These are phyloP conservation scores for Aspergillus phoenicis DNA, from an alignment of 2,329 filamentous ascomycete species.

Conservation along the genomic window DNA sequence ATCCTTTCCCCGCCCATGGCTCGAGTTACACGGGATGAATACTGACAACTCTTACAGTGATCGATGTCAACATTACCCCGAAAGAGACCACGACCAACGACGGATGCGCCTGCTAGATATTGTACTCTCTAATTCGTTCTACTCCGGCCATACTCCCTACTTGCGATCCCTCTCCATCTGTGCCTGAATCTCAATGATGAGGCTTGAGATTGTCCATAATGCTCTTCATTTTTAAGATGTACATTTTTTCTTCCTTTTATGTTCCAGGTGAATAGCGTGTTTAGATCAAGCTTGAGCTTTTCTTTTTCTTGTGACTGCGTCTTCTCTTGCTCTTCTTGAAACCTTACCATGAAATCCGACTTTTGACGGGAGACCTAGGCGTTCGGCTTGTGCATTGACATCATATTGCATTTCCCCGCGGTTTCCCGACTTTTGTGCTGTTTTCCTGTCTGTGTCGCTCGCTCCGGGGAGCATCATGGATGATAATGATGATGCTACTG, in stretches of 20 bases:
- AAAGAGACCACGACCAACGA: conserved; percentile 69
- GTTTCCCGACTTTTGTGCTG: conserved; percentile 1
- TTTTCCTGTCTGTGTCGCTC: not conserved
- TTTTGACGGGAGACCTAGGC: conserved; percentile 9
- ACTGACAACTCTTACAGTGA: conserved; percentile 63
- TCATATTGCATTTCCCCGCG: conserved; percentile 2
- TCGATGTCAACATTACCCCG: conserved; percentile 85
- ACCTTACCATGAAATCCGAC: not conserved
- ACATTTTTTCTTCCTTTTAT: conserved; percentile 36
- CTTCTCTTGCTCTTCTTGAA: not conserved
- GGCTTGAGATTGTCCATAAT: conserved; percentile 40
- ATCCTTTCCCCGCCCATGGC: not conserved
- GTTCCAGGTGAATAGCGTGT: conserved; percentile 37
- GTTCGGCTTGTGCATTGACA: conserved; percentile 16
- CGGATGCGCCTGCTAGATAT: conserved; percentile 65
- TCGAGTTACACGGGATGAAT: conserved; percentile 1
- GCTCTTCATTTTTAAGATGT: conserved; percentile 40
- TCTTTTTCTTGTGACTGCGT: conserved; percentile 4
- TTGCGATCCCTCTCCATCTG: conserved; percentile 11
- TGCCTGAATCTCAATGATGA: conserved; percentile 29
- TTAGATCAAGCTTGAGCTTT: conserved; percentile 25
- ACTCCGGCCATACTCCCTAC: conserved; percentile 16
- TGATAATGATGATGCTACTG: not conserved
- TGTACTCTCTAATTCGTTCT: conserved; percentile 11
- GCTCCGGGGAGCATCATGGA: not conserved